These are phyloP conservation scores for Ephemerocybe angulata DNA, from an alignment of 768 basidiomycete genomes.

Conservation along the genomic window DNA sequence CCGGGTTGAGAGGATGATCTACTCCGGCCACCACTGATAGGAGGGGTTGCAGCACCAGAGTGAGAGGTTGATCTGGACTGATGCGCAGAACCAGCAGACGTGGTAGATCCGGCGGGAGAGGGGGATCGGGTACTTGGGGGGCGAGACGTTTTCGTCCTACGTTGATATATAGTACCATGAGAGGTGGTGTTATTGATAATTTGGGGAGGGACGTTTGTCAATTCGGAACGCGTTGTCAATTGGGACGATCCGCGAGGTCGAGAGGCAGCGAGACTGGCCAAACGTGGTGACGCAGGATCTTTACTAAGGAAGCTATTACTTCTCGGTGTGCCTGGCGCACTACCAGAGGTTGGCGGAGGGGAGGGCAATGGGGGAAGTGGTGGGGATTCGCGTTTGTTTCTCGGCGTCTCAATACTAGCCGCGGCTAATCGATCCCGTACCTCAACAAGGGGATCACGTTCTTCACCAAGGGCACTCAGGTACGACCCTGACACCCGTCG, in stretches of 20 bases:
- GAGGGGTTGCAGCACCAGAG: conserved; percentile 35
- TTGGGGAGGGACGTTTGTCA: conserved; percentile 26
- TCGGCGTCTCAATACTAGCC: conserved; percentile 40
- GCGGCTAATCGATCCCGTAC: conserved; percentile 21
- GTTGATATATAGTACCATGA: conserved; percentile 66
- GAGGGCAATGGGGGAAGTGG: conserved; percentile 68
- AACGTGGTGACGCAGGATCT: conserved; percentile 49
- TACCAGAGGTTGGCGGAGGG: conserved; percentile 30
- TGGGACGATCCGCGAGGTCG: conserved; percentile 61
- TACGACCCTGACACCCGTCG: conserved; percentile 8
- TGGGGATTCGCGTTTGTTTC: conserved; percentile 51
- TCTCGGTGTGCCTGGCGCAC: conserved; percentile 30
- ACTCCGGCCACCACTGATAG: conserved; percentile 41
- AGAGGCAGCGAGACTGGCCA: conserved; percentile 36
- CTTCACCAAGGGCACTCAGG: conserved; percentile 57
- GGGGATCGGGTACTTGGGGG: conserved; percentile 54
- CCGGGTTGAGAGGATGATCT: conserved; percentile 79
- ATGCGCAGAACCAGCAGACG: conserved; percentile 40
- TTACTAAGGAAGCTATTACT: conserved; percentile 29
- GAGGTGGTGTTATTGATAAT: conserved; percentile 58
- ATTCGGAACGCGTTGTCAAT: conserved; percentile 36
- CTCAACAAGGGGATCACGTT: conserved; percentile 36
- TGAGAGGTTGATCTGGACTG: conserved; percentile 33
- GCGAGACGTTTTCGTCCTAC: conserved; percentile 62
- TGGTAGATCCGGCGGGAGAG: conserved; percentile 46